A percentile compares a stretch with the other conserved stretches of the same genome.
These are phyloP conservation scores for Candida alai DNA, from an alignment of 805 yeast genomes.

Conservation along the genomic window DNA sequence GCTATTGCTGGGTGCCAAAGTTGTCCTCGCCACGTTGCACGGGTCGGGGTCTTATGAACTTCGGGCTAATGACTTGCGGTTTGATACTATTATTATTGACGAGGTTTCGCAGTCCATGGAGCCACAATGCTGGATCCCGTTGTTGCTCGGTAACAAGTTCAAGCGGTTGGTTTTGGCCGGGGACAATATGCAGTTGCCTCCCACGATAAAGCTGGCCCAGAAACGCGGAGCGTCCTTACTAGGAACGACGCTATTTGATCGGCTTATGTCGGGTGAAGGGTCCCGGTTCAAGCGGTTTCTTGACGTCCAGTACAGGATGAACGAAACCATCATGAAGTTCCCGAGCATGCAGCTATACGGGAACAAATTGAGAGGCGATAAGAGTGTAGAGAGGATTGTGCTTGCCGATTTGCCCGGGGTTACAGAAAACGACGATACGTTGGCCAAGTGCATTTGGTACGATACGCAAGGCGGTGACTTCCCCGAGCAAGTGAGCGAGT, in stretches of 20 bases:
- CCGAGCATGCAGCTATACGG: constrained; percentile 67
- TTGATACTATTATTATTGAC: constrained; percentile 84
- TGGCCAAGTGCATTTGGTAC: constrained; percentile 65
- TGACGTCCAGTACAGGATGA: constrained; percentile 86
- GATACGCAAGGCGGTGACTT: constrained; percentile 92
- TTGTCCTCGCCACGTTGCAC: constrained; percentile 81
- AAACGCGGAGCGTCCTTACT: constrained; percentile 44
- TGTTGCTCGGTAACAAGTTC: constrained; percentile 58
- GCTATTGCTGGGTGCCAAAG: constrained; percentile 56
- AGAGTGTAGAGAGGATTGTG: constrained; percentile 47
- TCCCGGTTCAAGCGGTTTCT: constrained; percentile 53
- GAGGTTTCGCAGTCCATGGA: constrained; percentile 94
- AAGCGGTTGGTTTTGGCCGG: constrained; percentile 79
- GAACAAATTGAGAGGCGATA: constrained; percentile 59
- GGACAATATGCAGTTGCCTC: constrained; percentile 88
- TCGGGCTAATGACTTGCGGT: constrained; percentile 35
- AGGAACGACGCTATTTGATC: constrained; percentile 74
- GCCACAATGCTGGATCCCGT: constrained; percentile 96
- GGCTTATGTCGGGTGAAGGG: constrained; percentile 51
- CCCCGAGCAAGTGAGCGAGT: constrained; percentile 47
- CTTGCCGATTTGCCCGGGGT: constrained; percentile 50
- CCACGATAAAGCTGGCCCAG: constrained; percentile 61
- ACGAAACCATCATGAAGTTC: constrained; percentile 69
- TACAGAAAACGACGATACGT: constrained; percentile 51
- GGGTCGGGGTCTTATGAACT: constrained; percentile 79